A percentile compares a stretch with the other conserved stretches of the same genome.
These are phyloP conservation scores for Nothomitra cinnamomea DNA, from an alignment of 2,329 filamentous ascomycete species.

Conservation along the genomic window DNA sequence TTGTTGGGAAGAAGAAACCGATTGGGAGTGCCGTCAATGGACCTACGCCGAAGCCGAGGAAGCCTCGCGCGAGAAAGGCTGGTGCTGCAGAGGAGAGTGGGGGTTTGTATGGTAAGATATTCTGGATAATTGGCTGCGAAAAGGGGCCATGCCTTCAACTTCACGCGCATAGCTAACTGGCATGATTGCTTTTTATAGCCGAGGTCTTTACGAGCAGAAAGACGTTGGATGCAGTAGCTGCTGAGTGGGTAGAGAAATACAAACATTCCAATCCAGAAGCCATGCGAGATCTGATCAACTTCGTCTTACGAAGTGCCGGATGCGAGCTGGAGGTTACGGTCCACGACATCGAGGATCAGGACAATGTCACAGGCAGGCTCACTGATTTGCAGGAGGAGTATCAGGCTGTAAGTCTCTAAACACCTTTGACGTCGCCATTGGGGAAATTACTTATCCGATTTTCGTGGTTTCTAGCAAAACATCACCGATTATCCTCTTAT, in stretches of 20 bases:
- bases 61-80: slow-evolving; percentile 33
- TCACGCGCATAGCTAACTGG: slow-evolving; percentile 1
- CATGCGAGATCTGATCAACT: slow-evolving; percentile 42
- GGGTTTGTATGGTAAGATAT: slow-evolving; percentile 40
- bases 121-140: not conserved
- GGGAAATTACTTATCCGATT: no score
- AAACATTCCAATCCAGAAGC: slow-evolving; percentile 35
- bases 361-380: slow-evolving; percentile 65
- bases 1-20: slow-evolving; percentile 30
- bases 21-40: slow-evolving; percentile 33
- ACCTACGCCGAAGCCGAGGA: slow-evolving; percentile 30
- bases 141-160: slow-evolving; percentile 6
- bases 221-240: slow-evolving; percentile 36
- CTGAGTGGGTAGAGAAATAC: slow-evolving; percentile 40
- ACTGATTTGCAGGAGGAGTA: slow-evolving; percentile 78
- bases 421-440: no score
- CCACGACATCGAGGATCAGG: slow-evolving; percentile 76
- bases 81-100: slow-evolving; percentile 31
- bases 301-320: slow-evolving; percentile 52
- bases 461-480: slow-evolving; percentile 36
- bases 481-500: slow-evolving; percentile 86
- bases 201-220: slow-evolving; percentile 41
- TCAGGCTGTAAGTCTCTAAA: slow-evolving; percentile 56
- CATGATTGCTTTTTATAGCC: slow-evolving; percentile 22
- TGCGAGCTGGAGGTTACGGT: slow-evolving; percentile 63